A percentile compares a stretch with the other conserved stretches of the same genome.
phyloP scores from a whole-genome alignment of 2,329 filamentous ascomycete genomes.

The Fusarium decemcellulare region DNA sequence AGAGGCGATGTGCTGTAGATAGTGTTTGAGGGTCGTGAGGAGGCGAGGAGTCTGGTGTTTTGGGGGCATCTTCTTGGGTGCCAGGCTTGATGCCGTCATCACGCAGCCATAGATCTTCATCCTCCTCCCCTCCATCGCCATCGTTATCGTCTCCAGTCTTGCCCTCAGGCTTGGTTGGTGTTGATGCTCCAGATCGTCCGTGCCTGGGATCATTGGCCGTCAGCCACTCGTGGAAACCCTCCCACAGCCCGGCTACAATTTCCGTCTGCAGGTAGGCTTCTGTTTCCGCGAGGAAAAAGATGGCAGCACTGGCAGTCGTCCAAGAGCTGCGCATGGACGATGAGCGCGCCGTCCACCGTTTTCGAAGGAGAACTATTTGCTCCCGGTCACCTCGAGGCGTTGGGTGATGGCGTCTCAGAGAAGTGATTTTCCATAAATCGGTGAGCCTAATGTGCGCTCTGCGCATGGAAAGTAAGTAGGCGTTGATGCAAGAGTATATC shows the following conservation, averaged over 20 bases:
- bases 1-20: slow-evolving; percentile 82
- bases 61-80: slow-evolving; percentile 38
- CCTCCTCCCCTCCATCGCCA: slow-evolving; percentile 28
- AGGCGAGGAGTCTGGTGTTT: slow-evolving; percentile 39
- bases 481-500: slow-evolving; percentile 86
- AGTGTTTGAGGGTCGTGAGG: slow-evolving; percentile 87
- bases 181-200: slow-evolving; percentile 41
- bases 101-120: slow-evolving; percentile 50
- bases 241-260: slow-evolving; percentile 85
- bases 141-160: slow-evolving; percentile 15
- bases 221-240: slow-evolving; percentile 84
- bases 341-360: slow-evolving; percentile 74
- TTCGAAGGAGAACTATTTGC: slow-evolving; percentile 72
- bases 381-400: slow-evolving; percentile 74
- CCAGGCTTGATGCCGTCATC: slow-evolving; percentile 23
- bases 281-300: slow-evolving; percentile 91
- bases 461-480: slow-evolving; percentile 88
- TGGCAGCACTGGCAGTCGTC: slow-evolving; percentile 88
- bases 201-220: slow-evolving; percentile 58
- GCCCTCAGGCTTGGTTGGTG: slow-evolving; percentile 38
- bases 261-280: slow-evolving; percentile 92
- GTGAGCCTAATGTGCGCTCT: slow-evolving; percentile 88
- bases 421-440: slow-evolving; percentile 88
- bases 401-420: slow-evolving; percentile 82
- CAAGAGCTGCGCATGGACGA: slow-evolving; percentile 84